These are phyloP conservation scores for Colletotrichum sp. DNA, from an alignment of 2,329 filamentous ascomycete species.

Conservation along the genomic window DNA sequence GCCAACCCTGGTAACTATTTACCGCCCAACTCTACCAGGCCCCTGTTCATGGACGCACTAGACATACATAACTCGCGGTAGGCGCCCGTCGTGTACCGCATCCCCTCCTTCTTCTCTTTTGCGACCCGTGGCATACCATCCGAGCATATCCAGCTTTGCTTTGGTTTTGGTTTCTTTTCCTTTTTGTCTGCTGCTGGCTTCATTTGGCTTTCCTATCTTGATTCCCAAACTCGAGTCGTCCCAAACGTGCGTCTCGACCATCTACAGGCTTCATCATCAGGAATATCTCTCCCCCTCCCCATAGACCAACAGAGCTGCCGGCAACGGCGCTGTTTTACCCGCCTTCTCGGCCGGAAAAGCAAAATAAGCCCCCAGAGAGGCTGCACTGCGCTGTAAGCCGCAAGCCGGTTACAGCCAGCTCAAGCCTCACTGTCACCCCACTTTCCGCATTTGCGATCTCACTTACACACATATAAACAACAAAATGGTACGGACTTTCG, in stretches of 20 bases:
- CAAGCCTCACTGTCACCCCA: slow-evolving; percentile 6
- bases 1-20: not conserved
- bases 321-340: slow-evolving; percentile 37
- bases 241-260: not conserved
- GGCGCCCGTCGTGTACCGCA: slow-evolving; percentile 44
- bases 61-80: slow-evolving; percentile 55
- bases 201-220: slow-evolving; percentile 26
- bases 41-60: slow-evolving; percentile 19
- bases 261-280: not conserved
- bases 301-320: slow-evolving; percentile 30
- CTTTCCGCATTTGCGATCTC: slow-evolving; percentile 13
- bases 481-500: slow-evolving; percentile 37
- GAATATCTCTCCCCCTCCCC: not conserved
- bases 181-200: slow-evolving; percentile 26
- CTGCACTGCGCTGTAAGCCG: slow-evolving; percentile 15
- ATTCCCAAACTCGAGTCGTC: slow-evolving; percentile 19
- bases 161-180: slow-evolving; percentile 15
- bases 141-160: slow-evolving; percentile 37
- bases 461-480: slow-evolving; percentile 21
- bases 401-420: slow-evolving; percentile 15
- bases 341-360: slow-evolving; percentile 25
- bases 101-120: slow-evolving; percentile 44
- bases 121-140: slow-evolving; percentile 39
- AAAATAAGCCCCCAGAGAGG: not conserved
- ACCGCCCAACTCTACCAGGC: slow-evolving; percentile 3